Percentiles rank a stretch among this genome's conserved stretches.
These are phyloP conservation scores for Fusarium secorum DNA, from an alignment of 2,329 filamentous ascomycete species.

Conservation along the genomic window DNA sequence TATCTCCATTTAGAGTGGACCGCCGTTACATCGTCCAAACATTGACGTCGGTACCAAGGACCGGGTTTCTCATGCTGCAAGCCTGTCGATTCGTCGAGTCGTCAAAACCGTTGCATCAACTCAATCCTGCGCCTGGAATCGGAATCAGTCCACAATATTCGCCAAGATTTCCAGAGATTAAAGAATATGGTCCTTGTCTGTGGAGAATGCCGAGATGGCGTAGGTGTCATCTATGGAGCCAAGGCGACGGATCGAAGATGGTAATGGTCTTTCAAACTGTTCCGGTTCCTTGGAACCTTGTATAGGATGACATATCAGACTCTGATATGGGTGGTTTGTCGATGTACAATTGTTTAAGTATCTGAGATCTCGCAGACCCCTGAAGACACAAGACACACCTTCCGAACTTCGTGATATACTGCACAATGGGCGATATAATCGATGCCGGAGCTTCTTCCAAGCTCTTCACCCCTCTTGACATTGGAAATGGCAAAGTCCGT, in stretches of 20 bases:
- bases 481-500: slow-evolving; percentile 53
- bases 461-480: slow-evolving; percentile 46
- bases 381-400: not conserved
- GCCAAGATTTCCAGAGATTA: not conserved
- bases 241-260: not conserved
- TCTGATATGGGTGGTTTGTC: not conserved
- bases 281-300: not conserved
- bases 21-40: not conserved
- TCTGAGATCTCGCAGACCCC: not conserved
- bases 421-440: slow-evolving; percentile 23
- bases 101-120: slow-evolving; percentile 5
- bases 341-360: not conserved
- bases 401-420: not conserved
- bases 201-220: not conserved
- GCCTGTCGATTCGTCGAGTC: not conserved
- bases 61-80: not conserved
- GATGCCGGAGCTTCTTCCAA: slow-evolving; percentile 20
- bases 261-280: not conserved
- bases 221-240: not conserved
- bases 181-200: not conserved
- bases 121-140: slow-evolving; percentile 1
- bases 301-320: not conserved
- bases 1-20: not conserved
- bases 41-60: not conserved
- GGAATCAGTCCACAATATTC: not conserved